A percentile compares a stretch with the other conserved stretches of the same genome.
Conservation (phyloP, 257 asterid species). For the Solanum sejunctum region DNA sequence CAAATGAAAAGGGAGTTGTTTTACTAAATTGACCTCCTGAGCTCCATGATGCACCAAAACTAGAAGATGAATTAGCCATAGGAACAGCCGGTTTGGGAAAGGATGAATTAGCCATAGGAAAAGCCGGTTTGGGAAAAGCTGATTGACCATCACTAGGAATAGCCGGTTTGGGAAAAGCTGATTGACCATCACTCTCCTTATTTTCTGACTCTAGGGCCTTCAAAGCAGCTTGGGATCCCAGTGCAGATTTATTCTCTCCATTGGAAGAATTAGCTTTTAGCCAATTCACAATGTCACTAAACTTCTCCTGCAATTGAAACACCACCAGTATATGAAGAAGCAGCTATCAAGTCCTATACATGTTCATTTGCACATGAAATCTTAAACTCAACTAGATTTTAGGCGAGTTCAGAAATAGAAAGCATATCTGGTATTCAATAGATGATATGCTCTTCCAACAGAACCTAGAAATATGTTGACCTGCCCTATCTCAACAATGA, state of each 20-base stretch:
- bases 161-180: not conserved
- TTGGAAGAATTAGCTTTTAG: constrained; percentile 45
- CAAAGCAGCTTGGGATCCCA: constrained; percentile 4
- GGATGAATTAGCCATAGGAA: not conserved
- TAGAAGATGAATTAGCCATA: not conserved
- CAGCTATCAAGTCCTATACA: not conserved
- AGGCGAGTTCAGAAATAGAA: not conserved
- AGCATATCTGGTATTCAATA: not conserved
- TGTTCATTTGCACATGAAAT: not conserved
- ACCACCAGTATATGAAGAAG: not conserved
- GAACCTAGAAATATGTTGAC: not conserved
- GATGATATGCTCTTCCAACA: not conserved
- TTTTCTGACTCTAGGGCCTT: not conserved
- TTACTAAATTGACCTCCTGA: constrained; percentile 11
- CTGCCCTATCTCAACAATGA: not conserved
- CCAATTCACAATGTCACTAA: constrained; percentile 84
- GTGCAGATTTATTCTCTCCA: constrained; percentile 4
- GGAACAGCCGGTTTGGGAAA: not conserved
- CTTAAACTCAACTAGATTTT: not conserved
- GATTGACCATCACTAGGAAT: not conserved
- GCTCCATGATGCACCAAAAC: constrained; percentile 4
- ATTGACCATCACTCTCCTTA: not conserved
- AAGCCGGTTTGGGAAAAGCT: not conserved
- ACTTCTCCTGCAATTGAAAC: constrained; percentile 57
- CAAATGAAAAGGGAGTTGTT: constrained; percentile 22